Evolutionary conservation across 2,329 filamentous ascomycete species (phyloP), one percentile per base, ranked within the genome.

Genomic region (Sordariomycetes sp.): DNA sequence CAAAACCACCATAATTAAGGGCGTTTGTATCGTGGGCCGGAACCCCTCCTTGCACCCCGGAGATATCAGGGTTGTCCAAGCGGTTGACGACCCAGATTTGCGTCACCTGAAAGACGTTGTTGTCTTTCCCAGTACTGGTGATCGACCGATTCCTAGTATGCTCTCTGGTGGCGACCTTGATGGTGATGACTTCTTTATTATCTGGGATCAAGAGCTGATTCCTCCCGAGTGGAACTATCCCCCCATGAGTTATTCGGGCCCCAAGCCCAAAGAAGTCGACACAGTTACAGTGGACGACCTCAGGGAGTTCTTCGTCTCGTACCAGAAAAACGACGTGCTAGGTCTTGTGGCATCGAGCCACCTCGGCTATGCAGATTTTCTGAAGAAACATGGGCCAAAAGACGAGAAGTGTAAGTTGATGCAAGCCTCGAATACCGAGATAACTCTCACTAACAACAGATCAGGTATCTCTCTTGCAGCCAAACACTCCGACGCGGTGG

Each of bases 41-140:
- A 98, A 98, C 46, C 92, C 92, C 0, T 95, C 90, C 0, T 69
- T 98, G 6, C 90, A 98, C 47, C 84, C 88, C 0, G 92, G 92
- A 5, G 92, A 98, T 49, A 75, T 96, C 30, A 80, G 92, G 16
- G 75, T 95, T 1, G 90, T 96, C 2, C 71, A 77, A 41, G 92
- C 92, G 3, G 79, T 96, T 4, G 72, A 96, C 45, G 68, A 78
- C 2, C 73, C 78, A 1, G 63, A 64, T n/a, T 63, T 98, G 4
- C 73, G 68, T 30, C 85, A 95, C 47, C 66, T 95, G 4, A 79
- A 74, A 37, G 80, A 96, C 50, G 84, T 93, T 1, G 80, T 96
- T 2, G 87, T 96, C 0, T 81, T 98, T 32, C 86, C 92, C 1
- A 76, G 84, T 23, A 80, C 66, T 0, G 90, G 90, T 0, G 86